Evolutionary conservation across 2,329 filamentous ascomycete genomes (phyloP).

Genomic region (Exserohilum turcica): DNA sequence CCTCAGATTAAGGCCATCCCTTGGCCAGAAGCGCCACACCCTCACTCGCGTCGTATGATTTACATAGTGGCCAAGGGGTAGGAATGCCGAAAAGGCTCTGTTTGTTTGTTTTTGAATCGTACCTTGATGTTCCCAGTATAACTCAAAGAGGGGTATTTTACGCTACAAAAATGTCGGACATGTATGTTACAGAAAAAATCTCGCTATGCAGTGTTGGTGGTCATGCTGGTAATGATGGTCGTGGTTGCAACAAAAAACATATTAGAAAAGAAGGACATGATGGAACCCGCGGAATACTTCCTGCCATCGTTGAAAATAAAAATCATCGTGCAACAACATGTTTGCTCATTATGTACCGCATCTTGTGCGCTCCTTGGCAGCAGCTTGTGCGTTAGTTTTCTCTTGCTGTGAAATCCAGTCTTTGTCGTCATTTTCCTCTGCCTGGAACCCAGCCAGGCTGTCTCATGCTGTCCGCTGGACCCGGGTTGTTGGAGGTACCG

Average conservation of each 20-base stretch:
- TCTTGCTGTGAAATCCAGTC: neutral
- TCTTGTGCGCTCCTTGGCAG: slow-evolving; percentile 2
- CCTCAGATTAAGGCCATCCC: neutral
- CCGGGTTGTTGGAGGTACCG: slow-evolving; percentile 18
- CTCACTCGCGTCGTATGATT: neutral
- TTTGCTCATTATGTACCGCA: slow-evolving; percentile 7
- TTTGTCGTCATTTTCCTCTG: slow-evolving; percentile 25
- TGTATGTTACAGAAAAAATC: slow-evolving; percentile 2
- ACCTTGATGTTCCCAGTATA: neutral
- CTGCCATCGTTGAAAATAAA: slow-evolving; percentile 28
- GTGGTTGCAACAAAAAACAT: neutral
- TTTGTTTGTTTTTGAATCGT: neutral
- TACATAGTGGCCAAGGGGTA: neutral
- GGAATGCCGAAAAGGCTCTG: neutral
- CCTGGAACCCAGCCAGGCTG: slow-evolving; percentile 25
- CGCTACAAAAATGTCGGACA: slow-evolving; percentile 5
- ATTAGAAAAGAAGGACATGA: slow-evolving; percentile 6
- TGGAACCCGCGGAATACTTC: slow-evolving; percentile 44
- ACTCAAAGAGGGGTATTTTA: neutral
- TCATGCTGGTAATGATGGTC: neutral
- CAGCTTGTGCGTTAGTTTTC: slow-evolving; percentile 3
- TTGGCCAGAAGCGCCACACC: neutral
- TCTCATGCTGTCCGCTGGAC: slow-evolving; percentile 24
- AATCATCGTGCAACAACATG: slow-evolving; percentile 4
- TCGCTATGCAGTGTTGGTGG: slow-evolving; percentile 1